These are phyloP conservation scores for Amphicarpaea edgeworthii DNA, from an alignment of 306 rosid species.

Conservation along the genomic window DNA sequence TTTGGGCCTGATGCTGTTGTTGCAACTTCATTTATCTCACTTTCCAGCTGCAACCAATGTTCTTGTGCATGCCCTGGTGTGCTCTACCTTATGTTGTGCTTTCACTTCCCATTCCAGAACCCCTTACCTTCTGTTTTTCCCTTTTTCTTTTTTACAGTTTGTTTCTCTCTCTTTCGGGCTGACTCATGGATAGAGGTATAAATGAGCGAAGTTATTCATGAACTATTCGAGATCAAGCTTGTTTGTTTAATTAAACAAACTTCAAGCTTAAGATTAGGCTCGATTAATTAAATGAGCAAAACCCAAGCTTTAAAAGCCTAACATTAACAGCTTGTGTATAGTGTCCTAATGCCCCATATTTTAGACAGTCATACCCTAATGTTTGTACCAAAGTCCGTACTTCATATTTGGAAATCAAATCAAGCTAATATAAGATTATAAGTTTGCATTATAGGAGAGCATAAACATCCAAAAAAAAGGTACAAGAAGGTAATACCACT, in stretches of 20 bases:
- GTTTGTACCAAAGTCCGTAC: neutral
- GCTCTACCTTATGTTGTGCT: neutral
- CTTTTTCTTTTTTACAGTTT: neutral
- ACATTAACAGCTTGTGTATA: too few species aligned
- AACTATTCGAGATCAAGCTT: too few species aligned
- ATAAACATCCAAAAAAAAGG: constrained; percentile 19
- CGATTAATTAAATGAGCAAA: too few species aligned
- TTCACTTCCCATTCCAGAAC: neutral
- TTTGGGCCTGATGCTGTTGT: neutral
- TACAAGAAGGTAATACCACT: constrained; percentile 66
- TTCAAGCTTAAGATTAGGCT: too few species aligned
- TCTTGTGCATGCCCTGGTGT: neutral
- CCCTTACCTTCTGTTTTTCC: neutral
- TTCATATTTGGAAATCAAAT: constrained; percentile 32
- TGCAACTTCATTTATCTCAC: neutral
- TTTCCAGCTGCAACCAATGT: neutral
- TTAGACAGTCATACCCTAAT: neutral
- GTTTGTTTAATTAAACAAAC: too few species aligned
- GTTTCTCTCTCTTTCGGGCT: neutral
- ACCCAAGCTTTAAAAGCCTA: too few species aligned
- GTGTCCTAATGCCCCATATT: neutral
- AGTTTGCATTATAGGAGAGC: constrained; percentile 33
- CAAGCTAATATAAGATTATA: constrained; percentile 27
- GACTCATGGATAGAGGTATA: neutral
- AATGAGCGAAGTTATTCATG: too few species aligned